Percentiles rank a stretch among this genome's conserved stretches.
phyloP scores from a whole-genome alignment of 805 yeast genomes.

The Zygosaccharomyces lentus region DNA sequence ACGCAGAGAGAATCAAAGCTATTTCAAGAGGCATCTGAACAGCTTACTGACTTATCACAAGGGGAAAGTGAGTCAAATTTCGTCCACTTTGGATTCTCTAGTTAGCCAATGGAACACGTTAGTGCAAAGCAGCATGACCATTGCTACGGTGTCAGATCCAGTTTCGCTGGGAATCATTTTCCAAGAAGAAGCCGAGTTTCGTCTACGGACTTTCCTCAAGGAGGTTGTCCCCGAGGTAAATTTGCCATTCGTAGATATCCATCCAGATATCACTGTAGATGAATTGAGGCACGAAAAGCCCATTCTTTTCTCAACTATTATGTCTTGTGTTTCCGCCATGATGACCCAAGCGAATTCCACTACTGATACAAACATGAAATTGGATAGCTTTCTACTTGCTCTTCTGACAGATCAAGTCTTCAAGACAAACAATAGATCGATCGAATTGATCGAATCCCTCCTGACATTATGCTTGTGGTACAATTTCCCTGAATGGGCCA shows the following conservation, averaged over 20 bases:
- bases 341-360: slow-evolving; percentile 33
- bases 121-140: slow-evolving; percentile 42
- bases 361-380: slow-evolving; percentile 41
- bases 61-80: slow-evolving; percentile 38
- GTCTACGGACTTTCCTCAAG: slow-evolving; percentile 49
- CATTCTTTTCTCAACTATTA: slow-evolving; percentile 56
- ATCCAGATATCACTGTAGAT: slow-evolving; percentile 42
- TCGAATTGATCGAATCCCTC: slow-evolving; percentile 61
- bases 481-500: slow-evolving; percentile 76
- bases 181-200: slow-evolving; percentile 50
- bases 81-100: slow-evolving; percentile 41
- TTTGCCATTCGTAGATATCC: slow-evolving; percentile 54
- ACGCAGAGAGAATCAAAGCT: background rate
- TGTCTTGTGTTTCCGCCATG: slow-evolving; percentile 55
- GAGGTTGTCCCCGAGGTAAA: slow-evolving; percentile 42
- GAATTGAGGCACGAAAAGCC: slow-evolving; percentile 52
- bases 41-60: slow-evolving; percentile 24
- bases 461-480: slow-evolving; percentile 71
- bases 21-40: slow-evolving; percentile 28
- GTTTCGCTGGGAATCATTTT: slow-evolving; percentile 56
- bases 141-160: slow-evolving; percentile 46
- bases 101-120: slow-evolving; percentile 44
- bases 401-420: slow-evolving; percentile 55
- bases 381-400: slow-evolving; percentile 52
- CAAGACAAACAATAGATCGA: slow-evolving; percentile 63